Conservation (phyloP, 345 rosid species). For the Eucalyptus pauciflora region DNA sequence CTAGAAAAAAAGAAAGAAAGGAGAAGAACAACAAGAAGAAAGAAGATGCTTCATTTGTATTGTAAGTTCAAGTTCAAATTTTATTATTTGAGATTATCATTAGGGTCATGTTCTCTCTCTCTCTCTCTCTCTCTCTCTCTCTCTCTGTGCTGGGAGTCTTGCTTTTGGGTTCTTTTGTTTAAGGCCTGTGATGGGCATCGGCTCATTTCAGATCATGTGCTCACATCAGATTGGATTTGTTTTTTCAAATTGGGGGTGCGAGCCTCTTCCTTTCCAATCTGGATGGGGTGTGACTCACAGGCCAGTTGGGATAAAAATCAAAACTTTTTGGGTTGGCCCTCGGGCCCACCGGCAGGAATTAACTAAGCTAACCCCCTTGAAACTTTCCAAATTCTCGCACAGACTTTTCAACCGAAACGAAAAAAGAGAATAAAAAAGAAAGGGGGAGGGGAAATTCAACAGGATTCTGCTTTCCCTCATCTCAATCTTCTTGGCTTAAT, state of each 20-base stretch:
- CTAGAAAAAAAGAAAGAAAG: background rate
- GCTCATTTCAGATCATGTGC: background rate
- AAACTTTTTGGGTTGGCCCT: background rate
- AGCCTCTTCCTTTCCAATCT: background rate
- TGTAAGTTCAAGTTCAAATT: background rate
- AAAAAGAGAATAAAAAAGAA: background rate
- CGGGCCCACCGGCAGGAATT: background rate
- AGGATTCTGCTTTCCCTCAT: background rate
- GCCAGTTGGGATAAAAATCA: background rate
- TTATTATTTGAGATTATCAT: background rate
- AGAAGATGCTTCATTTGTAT: background rate
- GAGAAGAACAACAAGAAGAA: background rate
- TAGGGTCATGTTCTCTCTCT: background rate
- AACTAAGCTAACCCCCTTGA: background rate
- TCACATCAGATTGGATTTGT: background rate
- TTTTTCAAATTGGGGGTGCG: background rate
- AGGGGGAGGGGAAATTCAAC: background rate
- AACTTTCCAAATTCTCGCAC: background rate
- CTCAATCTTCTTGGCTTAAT: background rate
- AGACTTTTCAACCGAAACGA: background rate
- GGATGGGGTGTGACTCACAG: background rate
- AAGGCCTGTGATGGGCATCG: background rate
- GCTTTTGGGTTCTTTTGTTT: background rate
- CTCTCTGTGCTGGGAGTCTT: background rate
- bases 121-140: background rate